Evolutionary conservation across 306 rosid species (phyloP), one percentile per base, ranked within the genome.

Genomic region (Trifolium subterraneum): DNA sequence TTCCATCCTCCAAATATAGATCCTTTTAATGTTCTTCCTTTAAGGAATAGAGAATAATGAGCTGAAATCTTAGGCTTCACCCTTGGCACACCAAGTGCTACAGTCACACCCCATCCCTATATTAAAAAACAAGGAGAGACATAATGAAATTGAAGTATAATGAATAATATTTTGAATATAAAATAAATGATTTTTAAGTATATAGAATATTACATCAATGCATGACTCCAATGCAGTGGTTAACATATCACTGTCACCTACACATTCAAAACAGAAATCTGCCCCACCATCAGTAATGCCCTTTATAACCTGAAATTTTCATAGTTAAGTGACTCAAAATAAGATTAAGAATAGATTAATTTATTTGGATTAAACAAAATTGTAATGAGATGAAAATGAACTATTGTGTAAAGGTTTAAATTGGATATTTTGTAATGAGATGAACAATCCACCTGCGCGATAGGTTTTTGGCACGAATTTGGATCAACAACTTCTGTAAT

Each of bases 31-130:
- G 96, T 91, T 86, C 95, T 91, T 82, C 97, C 96, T 52, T 71
- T 76, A 20, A 94, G 86, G 63, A 94, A 63, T 14, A 78, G 70
- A 58, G 80, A 94, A 68, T 91, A 94, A 78, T 94, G 97, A 81
- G 96, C 97, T 14, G 86, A 86, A 79, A 94, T 64, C 82, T 79
- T 93, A 63, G 97, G 97, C 70, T 91, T 88, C 77, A 42, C 86
- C 82, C 88, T 91, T 64, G 98, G 97, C 56, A 94, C 95, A 36
- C 98, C 97, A 76, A 94, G 95, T 16, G 98, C 90, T 69, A 91
- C 95, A 12, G 97, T 87, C 85, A 87, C 47, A 65, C 98, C 98
- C 97, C 95, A 94, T 52, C 96, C 98, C 97, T 94, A 16, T 94
- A 16, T 11, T 54, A 6, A 23, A n/a, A 71, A 84, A 48, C 73